Evolutionary conservation across 2,329 filamentous ascomycete genomes (phyloP), one percentile per base, ranked within the genome.

Genomic region (Colletotrichum orbiculare): DNA sequence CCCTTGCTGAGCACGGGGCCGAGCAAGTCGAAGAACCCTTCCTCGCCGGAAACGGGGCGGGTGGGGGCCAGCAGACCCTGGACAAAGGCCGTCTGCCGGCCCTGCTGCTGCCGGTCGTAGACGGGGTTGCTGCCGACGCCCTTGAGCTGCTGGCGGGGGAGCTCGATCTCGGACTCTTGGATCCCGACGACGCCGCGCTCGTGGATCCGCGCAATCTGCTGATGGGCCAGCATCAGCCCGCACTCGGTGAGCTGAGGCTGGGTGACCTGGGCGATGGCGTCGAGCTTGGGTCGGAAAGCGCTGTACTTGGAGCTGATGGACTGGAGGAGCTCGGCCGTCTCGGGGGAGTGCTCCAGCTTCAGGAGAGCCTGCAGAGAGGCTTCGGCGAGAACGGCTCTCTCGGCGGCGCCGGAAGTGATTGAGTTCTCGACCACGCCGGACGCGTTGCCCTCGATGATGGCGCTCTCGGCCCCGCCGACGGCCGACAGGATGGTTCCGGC

Each of bases 231-330:
- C 7, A 8, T n/a, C 17, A 59, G 38, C 17, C 46, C 47, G 8
- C 13, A 17, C 34, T 53, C 33, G 6, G 46, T 53, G n/a, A 59
- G 34, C 3, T 42, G 33, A 37, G 56, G 39, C 25, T 41, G 38
- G 9, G 38, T 15, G 12, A 17, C 34, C 8, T 12, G 7, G 39
- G 39, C 56, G 35, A 45, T 37, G 39, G n/a, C 39, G 25, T 53
- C 39, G 33, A 59, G 37, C 38, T 45, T 53, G 33, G 56, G 39
- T 6, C 42, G 25, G 35, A 57, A 34, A 8, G 56, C 12, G 33
- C 9, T n/a, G 56, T 37, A 52, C 47, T 53, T 34, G 11, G 15
- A 53, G n/a, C 33, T n/a, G 39, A 59, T 43, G 33, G 33, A 17
- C 7, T 25, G 15, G n/a, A 39, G n/a, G 4, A 57, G 35, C 4